A percentile compares a stretch with the other conserved stretches of the same genome.
Evolutionary conservation across 148 eudicot genomes (phyloP).

Genomic region (Nyssa sinensis): DNA sequence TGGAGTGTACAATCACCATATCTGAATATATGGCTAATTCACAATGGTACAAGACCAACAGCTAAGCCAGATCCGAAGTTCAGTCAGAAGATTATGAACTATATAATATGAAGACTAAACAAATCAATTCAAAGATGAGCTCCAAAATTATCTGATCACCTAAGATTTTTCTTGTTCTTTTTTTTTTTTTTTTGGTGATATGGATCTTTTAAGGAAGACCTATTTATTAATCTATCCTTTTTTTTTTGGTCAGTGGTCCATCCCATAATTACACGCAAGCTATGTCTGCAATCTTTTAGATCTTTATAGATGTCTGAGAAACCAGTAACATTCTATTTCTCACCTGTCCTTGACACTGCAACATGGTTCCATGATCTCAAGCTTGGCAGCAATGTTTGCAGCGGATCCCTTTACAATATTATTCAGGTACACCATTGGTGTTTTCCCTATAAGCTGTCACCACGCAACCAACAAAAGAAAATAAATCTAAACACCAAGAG

Average conservation of each 20-base stretch:
- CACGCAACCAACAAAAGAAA: slow-evolving; percentile 12
- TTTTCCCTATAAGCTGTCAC: slow-evolving; percentile 86
- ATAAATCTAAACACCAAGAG: neutral
- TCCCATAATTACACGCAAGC: neutral
- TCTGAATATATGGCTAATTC: too few relatives aligned
- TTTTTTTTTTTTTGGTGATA: too few relatives aligned
- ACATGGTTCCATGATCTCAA: slow-evolving; percentile 99
- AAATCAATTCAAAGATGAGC: neutral
- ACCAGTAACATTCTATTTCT: slow-evolving; percentile 3
- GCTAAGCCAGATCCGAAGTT: neutral
- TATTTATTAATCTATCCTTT: too few relatives aligned
- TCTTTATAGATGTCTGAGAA: neutral
- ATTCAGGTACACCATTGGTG: slow-evolving; percentile 97
- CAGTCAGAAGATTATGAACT: neutral
- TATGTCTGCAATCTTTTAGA: neutral
- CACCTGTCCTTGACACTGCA: slow-evolving; percentile 98
- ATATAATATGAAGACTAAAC: neutral
- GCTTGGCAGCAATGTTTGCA: slow-evolving; percentile 94
- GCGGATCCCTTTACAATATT: slow-evolving; percentile 68
- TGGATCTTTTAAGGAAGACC: too few relatives aligned
- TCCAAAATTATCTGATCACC: neutral
- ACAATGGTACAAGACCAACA: too few relatives aligned
- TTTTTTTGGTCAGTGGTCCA: too few relatives aligned
- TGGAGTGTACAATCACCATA: neutral
- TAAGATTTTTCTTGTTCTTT: neutral